Evolutionary conservation across 2,329 filamentous ascomycete species (phyloP), one percentile per base, ranked within the genome.

Genomic region (Nectriaceae sp.): DNA sequence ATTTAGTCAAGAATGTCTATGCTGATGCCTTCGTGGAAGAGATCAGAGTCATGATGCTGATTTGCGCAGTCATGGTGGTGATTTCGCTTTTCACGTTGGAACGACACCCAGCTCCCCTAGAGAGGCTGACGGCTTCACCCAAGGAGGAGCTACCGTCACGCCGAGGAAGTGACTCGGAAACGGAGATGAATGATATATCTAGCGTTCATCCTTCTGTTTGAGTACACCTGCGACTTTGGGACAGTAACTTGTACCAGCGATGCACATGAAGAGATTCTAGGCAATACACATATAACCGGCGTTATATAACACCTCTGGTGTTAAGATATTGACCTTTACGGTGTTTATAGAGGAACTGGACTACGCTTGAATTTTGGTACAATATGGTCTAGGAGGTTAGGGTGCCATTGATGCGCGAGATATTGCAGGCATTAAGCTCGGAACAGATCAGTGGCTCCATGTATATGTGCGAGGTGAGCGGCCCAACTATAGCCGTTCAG

Each of bases 21-120:
- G 70, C 75, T 0, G 62, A 55, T 2, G 75, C 76, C 2, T 80
- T 79, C 56, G 67, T 68, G 1, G 66, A 70, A 21, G 71, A 79
- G 50, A 70, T 75, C 31, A 72, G 70, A 45, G 63, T 79, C 40
- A 74, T 79, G 70, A 69, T 75, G 39, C 66, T 72, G 21, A 57
- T 75, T 15, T 71, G 73, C 24, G 70, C 66, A 4, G 64, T 65
- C 38, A 77, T 77, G 60, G 63, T 78, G 5, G 47, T 75, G 21
- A 63, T 70, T 10, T 75, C 76, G 21, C 50, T 75, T 3, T 71
- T 75, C 44, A 72, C 74, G 1, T 67, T 76, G 45, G 74, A 80
- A 56, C 65, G 63, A 29, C 60, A 66, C 4, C 77, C 76, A 1
- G 57, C 62, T 3, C 61, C 69, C 5, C 63, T 75, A 42, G 60